Evolutionary conservation across 2,329 filamentous ascomycete species (phyloP).

Genomic region (Exophiala mesophila): DNA sequence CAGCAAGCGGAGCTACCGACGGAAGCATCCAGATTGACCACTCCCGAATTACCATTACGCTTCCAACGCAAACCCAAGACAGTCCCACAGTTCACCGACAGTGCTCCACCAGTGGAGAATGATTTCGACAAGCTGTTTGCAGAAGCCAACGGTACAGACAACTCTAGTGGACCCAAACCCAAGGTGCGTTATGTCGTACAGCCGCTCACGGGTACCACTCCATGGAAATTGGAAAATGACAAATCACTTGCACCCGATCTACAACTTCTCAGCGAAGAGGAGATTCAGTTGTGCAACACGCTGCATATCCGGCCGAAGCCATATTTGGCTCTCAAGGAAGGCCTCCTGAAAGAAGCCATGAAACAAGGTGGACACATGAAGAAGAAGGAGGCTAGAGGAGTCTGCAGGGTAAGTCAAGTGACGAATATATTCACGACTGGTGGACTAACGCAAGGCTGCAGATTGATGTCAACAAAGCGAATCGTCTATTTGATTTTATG

Average conservation of each 20-base stretch:
- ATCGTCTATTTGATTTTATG: conserved; percentile 89
- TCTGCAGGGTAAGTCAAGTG: conserved; percentile 55
- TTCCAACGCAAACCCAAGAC: conserved; percentile 41
- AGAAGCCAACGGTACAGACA: conserved; percentile 48
- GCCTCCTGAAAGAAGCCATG: conserved; percentile 82
- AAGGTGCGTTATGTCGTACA: conserved; percentile 52
- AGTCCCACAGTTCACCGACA: conserved; percentile 31
- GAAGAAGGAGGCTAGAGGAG: conserved; percentile 87
- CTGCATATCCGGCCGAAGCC: conserved; percentile 87
- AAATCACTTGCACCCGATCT: conserved; percentile 65
- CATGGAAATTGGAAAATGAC: conserved; percentile 66
- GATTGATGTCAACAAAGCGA: conserved; percentile 79
- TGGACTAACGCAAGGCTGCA: conserved; percentile 32
- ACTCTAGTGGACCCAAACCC: conserved; percentile 31
- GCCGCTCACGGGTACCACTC: conserved; percentile 42
- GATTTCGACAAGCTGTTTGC: conserved; percentile 51
- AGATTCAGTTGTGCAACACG: conserved; percentile 78
- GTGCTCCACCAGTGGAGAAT: conserved; percentile 39
- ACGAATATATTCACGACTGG: no score
- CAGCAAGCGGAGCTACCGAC: conserved; percentile 65
- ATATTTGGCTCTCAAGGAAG: conserved; percentile 90
- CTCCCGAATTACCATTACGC: conserved; percentile 69
- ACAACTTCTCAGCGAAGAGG: conserved; percentile 78
- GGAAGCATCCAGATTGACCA: conserved; percentile 70
- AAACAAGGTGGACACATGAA: conserved; percentile 83